Percentiles rank a stretch among this genome's conserved stretches.
Conservation (phyloP, 2,329 filamentous ascomycete genomes). For the Hymenoscyphus linearis region DNA sequence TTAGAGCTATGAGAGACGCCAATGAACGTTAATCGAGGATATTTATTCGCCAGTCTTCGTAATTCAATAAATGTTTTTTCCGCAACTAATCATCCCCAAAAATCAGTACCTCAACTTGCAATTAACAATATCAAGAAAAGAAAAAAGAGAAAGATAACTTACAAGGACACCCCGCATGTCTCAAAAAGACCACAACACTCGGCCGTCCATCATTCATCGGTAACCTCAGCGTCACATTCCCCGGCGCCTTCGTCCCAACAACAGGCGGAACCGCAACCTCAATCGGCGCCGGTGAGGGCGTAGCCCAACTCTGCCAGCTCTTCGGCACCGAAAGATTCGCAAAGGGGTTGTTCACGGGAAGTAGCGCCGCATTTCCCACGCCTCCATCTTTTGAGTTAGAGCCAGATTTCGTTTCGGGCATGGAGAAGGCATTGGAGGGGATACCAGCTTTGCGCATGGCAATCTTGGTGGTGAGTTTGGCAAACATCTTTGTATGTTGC, state of each 20-base stretch:
- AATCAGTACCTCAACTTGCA: background rate
- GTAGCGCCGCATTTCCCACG: conserved; percentile 6
- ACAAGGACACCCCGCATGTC: conserved; percentile 75
- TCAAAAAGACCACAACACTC: conserved; percentile 60
- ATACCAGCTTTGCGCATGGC: conserved; percentile 31
- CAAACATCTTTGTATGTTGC: conserved; percentile 27
- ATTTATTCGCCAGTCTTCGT: conserved; percentile 46
- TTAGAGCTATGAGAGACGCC: conserved; percentile 58
- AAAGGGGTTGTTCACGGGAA: conserved; percentile 27
- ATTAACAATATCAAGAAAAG: too few relatives aligned
- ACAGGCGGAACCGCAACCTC: conserved; percentile 23
- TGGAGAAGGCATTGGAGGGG: conserved; percentile 23
- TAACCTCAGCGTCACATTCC: conserved; percentile 31
- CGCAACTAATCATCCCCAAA: conserved; percentile 45
- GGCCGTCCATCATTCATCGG: conserved; percentile 46
- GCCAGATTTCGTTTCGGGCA: conserved; percentile 12
- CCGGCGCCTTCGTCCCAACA: conserved; percentile 24
- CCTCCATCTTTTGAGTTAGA: conserved; percentile 9
- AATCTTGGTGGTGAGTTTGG: conserved; percentile 30
- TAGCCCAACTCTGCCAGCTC: conserved; percentile 28
- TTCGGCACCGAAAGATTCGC: conserved; percentile 27
- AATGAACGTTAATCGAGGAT: conserved; percentile 51
- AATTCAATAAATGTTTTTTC: conserved; percentile 60
- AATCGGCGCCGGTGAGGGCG: conserved; percentile 25
- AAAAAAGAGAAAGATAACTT: conserved; percentile 29